These are phyloP conservation scores for Epichloe aotearoae DNA, from an alignment of 2,329 filamentous ascomycete genomes.

Conservation along the genomic window DNA sequence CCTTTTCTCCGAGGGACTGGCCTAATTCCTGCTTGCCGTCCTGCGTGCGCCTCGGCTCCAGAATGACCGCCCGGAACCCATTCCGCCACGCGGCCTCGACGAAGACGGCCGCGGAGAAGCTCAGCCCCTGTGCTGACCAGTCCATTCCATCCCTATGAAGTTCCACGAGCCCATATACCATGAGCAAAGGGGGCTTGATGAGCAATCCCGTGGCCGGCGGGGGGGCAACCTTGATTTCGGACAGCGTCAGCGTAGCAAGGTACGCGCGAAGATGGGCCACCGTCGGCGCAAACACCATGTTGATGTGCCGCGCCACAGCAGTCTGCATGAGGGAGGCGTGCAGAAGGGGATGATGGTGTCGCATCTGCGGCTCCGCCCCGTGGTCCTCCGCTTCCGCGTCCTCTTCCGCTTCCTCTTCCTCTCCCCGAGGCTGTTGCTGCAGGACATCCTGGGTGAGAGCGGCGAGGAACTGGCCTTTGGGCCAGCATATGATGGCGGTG, in stretches of 20 bases:
- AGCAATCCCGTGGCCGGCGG: conserved; percentile 16
- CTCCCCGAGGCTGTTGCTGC: conserved; percentile 11
- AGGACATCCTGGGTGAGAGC: conserved; percentile 38
- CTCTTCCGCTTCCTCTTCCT: background rate
- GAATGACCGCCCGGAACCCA: conserved; percentile 29
- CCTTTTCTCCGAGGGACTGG: conserved; percentile 32
- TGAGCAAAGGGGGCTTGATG: conserved; percentile 28
- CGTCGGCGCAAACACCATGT: conserved; percentile 59
- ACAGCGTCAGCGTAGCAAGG: conserved; percentile 42
- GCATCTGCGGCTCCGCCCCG: background rate
- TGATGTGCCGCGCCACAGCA: conserved; percentile 54
- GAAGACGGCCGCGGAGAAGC: conserved; percentile 45
- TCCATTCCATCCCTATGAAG: conserved; percentile 56
- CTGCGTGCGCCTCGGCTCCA: conserved; percentile 28
- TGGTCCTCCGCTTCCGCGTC: background rate
- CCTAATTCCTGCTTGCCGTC: conserved; percentile 17
- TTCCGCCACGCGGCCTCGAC: conserved; percentile 44
- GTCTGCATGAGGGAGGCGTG: conserved; percentile 55
- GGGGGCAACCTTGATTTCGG: conserved; percentile 23
- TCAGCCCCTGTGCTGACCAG: conserved; percentile 63
- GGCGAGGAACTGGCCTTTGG: conserved; percentile 49
- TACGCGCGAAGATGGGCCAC: conserved; percentile 67
- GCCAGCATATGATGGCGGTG: conserved; percentile 58
- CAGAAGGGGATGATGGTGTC: conserved; percentile 28
- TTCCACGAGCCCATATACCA: conserved; percentile 52